A percentile compares a stretch with the other conserved stretches of the same genome.
phyloP scores from a whole-genome alignment of 768 basidiomycete genomes.

The Boletus subparvulus region DNA sequence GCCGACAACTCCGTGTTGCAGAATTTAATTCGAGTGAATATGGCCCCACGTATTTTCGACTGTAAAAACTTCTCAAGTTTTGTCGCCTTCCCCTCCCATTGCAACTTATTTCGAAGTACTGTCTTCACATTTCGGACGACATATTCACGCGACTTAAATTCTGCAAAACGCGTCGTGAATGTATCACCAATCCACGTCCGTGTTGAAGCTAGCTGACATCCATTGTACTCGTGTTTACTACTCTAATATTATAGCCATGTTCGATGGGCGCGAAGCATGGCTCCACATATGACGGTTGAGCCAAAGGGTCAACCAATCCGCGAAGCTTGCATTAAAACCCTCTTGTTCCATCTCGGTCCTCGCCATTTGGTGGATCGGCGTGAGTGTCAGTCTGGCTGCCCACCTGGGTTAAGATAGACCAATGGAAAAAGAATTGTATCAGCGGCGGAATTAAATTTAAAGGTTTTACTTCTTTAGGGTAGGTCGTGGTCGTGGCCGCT shows the following conservation, averaged over 20 bases:
- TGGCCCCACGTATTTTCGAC: too few relatives aligned
- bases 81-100: too few relatives aligned
- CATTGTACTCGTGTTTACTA: background rate
- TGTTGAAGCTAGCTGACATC: too few relatives aligned
- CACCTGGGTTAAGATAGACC: slow-evolving; percentile 73
- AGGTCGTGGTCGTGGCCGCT: slow-evolving; percentile 7
- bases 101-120: too few relatives aligned
- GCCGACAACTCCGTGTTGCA: too few relatives aligned
- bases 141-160: too few relatives aligned
- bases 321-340: slow-evolving; percentile 68
- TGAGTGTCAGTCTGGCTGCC: slow-evolving; percentile 38
- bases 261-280: slow-evolving; percentile 49
- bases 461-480: slow-evolving; percentile 24
- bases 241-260: slow-evolving; percentile 24
- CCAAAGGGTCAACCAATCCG: slow-evolving; percentile 3
- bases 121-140: too few relatives aligned
- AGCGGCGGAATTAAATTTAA: background rate
- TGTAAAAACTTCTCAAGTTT: too few relatives aligned
- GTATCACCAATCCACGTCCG: too few relatives aligned
- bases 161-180: too few relatives aligned
- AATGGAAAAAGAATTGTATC: slow-evolving; percentile 47
- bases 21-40: too few relatives aligned
- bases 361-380: slow-evolving; percentile 73
- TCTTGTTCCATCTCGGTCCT: slow-evolving; percentile 64
- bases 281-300: slow-evolving; percentile 18